Evolutionary conservation across 345 rosid genomes (phyloP), one percentile per base, ranked within the genome.

Genomic region (Streptanthus diversifolius): DNA sequence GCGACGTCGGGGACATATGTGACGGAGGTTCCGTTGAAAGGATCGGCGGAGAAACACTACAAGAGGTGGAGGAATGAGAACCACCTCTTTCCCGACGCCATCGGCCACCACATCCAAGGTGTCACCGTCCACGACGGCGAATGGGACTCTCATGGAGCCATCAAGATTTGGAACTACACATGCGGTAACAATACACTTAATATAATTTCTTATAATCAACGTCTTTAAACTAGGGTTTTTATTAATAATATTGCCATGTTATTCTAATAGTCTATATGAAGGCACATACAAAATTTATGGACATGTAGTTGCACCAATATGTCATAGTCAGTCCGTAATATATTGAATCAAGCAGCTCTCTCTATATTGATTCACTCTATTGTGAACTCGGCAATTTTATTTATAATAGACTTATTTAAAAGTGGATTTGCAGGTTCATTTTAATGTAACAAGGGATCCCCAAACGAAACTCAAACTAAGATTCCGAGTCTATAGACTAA

Each of bases 111-210:
- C 22, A 68, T 75, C 45, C 74, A 75, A 62, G 70, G 70, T 62
- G 80, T 76, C 60, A 76, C 80, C 53, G 1, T 76, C 64, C 80
- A 76, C 52, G 80, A 76, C 11, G 80, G 75, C 12, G 66, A 76
- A 63, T 70, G 80, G 75, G 80, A 76, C 60, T 69, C 80, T 24
- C 80, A 76, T 69, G 80, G 80, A 35, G 70, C 80, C 66, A 63
- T 76, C 71, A 76, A 76, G 44, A 69, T 63, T 45, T 76, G 80
- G 80, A 76, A 76, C 66, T 76, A 70, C 52, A 76, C 80, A 14
- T 70, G 75, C 45, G 80, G 80, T 76, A 76, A 24, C 3, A 18
- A 27, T 21, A 51, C 11, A 40, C 3, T 14, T 29, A 39, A 24
- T 11, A 30, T 55, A 15, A 27, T 53, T 14, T 4, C 3, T 53